phyloP scores from a whole-genome alignment of 768 basidiomycete species.

The Pholiota microspora region DNA sequence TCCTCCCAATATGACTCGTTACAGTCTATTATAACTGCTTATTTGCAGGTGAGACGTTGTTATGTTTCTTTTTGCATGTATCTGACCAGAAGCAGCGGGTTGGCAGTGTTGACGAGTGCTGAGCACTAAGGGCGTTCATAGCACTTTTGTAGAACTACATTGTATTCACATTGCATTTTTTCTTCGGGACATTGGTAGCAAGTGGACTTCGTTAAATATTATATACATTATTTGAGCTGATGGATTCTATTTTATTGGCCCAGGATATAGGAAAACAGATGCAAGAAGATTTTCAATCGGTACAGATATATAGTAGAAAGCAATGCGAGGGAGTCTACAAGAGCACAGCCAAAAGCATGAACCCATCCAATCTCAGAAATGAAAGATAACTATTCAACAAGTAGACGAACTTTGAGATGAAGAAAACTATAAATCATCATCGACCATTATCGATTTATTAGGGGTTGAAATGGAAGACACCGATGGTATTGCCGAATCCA shows the following conservation, averaged over 20 bases:
- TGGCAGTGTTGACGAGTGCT: too few relatives aligned
- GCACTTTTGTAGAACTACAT: too few relatives aligned
- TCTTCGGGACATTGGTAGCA: too few relatives aligned
- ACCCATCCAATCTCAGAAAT: background rate
- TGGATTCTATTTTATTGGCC: slow-evolving; percentile 1
- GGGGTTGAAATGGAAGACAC: slow-evolving; percentile 46
- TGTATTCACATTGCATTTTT: too few relatives aligned
- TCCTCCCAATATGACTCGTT: background rate
- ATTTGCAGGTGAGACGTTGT: slow-evolving; percentile 1
- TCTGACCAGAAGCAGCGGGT: background rate
- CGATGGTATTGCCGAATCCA: slow-evolving; percentile 79
- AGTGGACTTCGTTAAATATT: slow-evolving; percentile 6
- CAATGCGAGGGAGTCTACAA: slow-evolving; percentile 7
- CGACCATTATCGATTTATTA: slow-evolving; percentile 10
- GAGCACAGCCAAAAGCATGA: background rate
- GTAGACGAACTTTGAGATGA: background rate
- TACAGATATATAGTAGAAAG: slow-evolving; percentile 5
- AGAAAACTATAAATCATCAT: background rate
- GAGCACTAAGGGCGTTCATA: too few relatives aligned
- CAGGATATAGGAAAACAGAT: background rate
- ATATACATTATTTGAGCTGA: slow-evolving; percentile 4
- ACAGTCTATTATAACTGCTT: background rate
- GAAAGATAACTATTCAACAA: background rate
- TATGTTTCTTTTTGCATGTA: background rate
- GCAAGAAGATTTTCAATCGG: slow-evolving; percentile 2